Evolutionary conservation across 75 land plant genomes (phyloP).

Genomic region (Pinus tabuliformis): DNA sequence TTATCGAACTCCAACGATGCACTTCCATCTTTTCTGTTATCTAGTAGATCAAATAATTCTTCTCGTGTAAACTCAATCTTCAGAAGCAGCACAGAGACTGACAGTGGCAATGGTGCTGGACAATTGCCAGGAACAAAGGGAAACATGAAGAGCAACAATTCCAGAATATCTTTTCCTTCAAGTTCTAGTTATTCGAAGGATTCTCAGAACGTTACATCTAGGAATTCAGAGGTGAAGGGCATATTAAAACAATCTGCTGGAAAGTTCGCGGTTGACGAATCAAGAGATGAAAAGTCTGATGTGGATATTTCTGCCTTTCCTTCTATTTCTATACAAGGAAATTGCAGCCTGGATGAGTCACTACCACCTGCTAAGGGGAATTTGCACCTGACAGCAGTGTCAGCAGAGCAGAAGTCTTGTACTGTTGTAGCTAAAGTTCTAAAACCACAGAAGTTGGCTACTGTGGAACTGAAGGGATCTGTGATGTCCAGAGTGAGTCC

Average conservation of each 20-base stretch:
- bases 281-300: neutral
- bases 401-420: conserved; percentile 1
- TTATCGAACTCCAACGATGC: neutral
- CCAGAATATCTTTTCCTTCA: neutral
- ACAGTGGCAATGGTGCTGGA: neutral
- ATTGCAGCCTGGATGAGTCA: neutral
- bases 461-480: neutral
- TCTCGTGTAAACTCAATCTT: neutral
- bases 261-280: neutral
- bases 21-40: conserved; percentile 8
- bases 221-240: neutral
- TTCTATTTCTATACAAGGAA: neutral
- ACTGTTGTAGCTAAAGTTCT: neutral
- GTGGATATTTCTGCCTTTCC: neutral
- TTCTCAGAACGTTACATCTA: neutral
- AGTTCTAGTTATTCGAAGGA: neutral
- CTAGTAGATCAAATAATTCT: conserved; percentile 8
- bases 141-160: conserved; percentile 2
- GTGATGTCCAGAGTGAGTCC: neutral
- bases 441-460: neutral
- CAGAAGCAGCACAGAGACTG: neutral
- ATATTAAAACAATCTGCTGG: neutral
- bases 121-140: neutral
- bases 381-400: neutral
- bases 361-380: neutral